phyloP scores from a whole-genome alignment of 441 rosid species.

The Mallotus repandus region DNA sequence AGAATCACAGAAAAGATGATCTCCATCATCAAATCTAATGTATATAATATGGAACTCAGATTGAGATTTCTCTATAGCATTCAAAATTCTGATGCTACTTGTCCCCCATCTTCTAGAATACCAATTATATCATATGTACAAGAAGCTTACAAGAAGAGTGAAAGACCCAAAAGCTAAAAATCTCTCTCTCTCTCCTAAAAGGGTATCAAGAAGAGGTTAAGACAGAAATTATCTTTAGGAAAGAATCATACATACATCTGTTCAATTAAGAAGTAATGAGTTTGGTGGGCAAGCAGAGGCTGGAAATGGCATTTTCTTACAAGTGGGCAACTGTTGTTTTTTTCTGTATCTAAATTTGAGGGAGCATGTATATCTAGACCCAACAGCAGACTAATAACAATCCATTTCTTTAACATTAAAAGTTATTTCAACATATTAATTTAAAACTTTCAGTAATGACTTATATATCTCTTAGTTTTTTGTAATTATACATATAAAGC shows the following conservation, averaged over 20 bases:
- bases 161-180: background rate
- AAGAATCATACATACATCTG: background rate
- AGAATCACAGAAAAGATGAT: constrained; percentile 32
- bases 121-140: no score
- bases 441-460: no score
- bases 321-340: constrained; percentile 6
- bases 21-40: constrained; percentile 27
- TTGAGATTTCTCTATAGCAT: no score
- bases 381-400: background rate
- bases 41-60: background rate
- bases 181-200: background rate
- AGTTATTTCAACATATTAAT: no score
- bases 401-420: background rate
- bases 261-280: background rate
- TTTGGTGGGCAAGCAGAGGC: background rate
- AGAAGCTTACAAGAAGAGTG: background rate
- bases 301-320: background rate
- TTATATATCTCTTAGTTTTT: no score
- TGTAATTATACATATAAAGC: no score
- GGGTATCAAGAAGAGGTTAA: background rate
- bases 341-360: constrained; percentile 10
- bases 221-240: background rate
- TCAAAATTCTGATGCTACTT: background rate
- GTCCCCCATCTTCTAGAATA: no score
- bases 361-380: background rate